phyloP scores from a whole-genome alignment of 495 filamentous ascomycete species.

The Beverwykella pulmonaria region DNA sequence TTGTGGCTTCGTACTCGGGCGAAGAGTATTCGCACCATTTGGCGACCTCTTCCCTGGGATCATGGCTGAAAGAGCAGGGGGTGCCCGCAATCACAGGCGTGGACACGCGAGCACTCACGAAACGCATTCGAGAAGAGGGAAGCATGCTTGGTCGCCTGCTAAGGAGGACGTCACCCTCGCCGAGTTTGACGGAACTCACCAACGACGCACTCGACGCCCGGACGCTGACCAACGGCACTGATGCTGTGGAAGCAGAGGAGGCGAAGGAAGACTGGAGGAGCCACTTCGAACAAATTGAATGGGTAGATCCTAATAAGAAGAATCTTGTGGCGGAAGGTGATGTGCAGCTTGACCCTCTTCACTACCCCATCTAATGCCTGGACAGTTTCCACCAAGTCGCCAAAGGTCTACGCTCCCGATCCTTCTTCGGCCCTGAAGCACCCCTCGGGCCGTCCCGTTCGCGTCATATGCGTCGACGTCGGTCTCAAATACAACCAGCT shows the following conservation, averaged over 20 bases:
- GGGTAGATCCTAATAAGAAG: slow-evolving; percentile 87
- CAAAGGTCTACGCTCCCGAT: slow-evolving; percentile 77
- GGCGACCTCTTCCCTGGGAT: slow-evolving; percentile 81
- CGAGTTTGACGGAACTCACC: slow-evolving; percentile 40
- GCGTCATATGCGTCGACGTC: slow-evolving; percentile 91
- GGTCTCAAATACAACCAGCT: slow-evolving; percentile 98
- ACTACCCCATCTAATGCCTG: slow-evolving; percentile 28
- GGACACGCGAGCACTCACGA: slow-evolving; percentile 91
- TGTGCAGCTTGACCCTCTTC: slow-evolving; percentile 39
- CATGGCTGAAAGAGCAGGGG: slow-evolving; percentile 94
- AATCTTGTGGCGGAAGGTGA: slow-evolving; percentile 95
- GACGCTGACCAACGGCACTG: slow-evolving; percentile 37
- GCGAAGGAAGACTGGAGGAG: slow-evolving; percentile 59
- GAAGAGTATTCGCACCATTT: slow-evolving; percentile 95
- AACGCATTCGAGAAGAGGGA: slow-evolving; percentile 88
- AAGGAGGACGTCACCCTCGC: slow-evolving; percentile 59
- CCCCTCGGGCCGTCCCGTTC: slow-evolving; percentile 79
- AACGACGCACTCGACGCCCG: slow-evolving; percentile 35
- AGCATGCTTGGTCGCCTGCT: slow-evolving; percentile 95
- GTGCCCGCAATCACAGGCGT: slow-evolving; percentile 96
- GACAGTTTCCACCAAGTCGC: slow-evolving; percentile 81
- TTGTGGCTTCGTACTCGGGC: slow-evolving; percentile 87
- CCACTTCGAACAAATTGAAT: slow-evolving; percentile 74
- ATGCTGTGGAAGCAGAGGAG: not conserved
- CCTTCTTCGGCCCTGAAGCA: slow-evolving; percentile 70